Conservation (phyloP, 2,329 filamentous ascomycete species). For the Penicillium sp. region DNA sequence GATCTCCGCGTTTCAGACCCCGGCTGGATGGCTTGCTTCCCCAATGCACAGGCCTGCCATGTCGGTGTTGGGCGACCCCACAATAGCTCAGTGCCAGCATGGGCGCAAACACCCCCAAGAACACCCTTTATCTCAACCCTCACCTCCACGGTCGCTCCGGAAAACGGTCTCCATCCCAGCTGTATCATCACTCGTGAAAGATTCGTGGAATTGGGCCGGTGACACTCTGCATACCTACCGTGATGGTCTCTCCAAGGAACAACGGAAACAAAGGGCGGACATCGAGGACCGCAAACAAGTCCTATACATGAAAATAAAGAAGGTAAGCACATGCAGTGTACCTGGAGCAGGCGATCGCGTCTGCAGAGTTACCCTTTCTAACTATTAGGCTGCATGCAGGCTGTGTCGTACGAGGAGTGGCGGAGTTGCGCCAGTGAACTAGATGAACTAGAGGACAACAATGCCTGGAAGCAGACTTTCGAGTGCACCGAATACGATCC, state of each 20-base stretch:
- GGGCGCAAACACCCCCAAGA: conserved; percentile 16
- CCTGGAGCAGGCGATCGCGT: conserved; percentile 3
- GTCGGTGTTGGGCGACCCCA: conserved; percentile 31
- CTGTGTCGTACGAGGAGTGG: conserved; percentile 70
- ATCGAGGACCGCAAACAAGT: conserved; percentile 61
- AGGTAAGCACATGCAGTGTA: conserved; percentile 48
- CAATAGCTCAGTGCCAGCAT: conserved; percentile 28
- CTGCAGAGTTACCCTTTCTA: conserved; percentile 11
- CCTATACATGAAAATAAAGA: conserved; percentile 62
- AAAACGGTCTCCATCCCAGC: conserved; percentile 31
- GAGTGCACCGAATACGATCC: conserved; percentile 70
- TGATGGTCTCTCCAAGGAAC: conserved; percentile 53
- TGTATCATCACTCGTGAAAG: conserved; percentile 33
- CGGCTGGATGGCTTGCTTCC: conserved; percentile 24
- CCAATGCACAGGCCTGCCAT: conserved; percentile 28
- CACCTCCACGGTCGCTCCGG: conserved; percentile 18
- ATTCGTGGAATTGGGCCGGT: conserved; percentile 35
- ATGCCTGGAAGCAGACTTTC: conserved; percentile 72
- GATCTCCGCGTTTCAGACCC: background rate
- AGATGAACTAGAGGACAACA: conserved; percentile 75
- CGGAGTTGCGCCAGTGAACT: conserved; percentile 70
- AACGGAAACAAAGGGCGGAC: conserved; percentile 48
- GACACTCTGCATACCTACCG: conserved; percentile 40
- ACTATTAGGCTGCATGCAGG: conserved; percentile 50
- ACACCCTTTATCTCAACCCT: conserved; percentile 1